Evolutionary conservation across 2,329 filamentous ascomycete species (phyloP).

Genomic region (Diaporthe ilicicola): DNA sequence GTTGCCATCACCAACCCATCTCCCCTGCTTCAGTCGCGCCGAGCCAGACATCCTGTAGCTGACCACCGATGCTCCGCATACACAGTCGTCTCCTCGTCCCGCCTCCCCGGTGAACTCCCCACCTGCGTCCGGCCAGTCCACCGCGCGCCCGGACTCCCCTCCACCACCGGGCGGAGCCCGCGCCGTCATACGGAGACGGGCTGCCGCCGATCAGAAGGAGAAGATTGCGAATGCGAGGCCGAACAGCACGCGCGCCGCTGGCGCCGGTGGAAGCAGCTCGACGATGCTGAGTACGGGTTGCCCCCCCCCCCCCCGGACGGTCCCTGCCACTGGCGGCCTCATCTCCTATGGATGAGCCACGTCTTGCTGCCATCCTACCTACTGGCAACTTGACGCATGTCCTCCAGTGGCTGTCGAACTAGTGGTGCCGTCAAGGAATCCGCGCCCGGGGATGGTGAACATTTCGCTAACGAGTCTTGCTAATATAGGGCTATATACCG

Average conservation of each 20-base stretch:
- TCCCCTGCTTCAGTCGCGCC: background rate
- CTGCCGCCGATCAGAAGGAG: conserved; percentile 96
- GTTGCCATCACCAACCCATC: background rate
- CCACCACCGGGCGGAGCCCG: conserved; percentile 92
- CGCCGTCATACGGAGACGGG: conserved; percentile 93
- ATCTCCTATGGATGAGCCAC: background rate
- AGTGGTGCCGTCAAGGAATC: background rate
- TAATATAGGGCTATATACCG: conserved; percentile 86
- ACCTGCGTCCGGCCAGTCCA: conserved; percentile 71
- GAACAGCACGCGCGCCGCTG: conserved; percentile 89
- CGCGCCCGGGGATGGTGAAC: background rate
- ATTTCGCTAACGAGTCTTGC: background rate
- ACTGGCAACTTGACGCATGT: background rate
- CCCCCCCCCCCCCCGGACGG: background rate
- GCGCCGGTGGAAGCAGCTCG: conserved; percentile 94
- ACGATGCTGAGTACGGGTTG: conserved; percentile 91
- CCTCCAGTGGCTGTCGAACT: background rate
- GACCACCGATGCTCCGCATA: conserved; percentile 34
- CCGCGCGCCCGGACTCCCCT: conserved; percentile 80
- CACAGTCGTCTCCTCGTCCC: conserved; percentile 66
- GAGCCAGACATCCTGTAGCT: background rate
- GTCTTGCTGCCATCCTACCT: background rate
- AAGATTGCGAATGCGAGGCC: conserved; percentile 94
- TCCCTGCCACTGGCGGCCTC: background rate
- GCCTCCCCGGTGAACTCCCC: conserved; percentile 66